Evolutionary conservation across 495 filamentous ascomycete genomes (phyloP), one percentile per base, ranked within the genome.

Genomic region (Tuber borchii): DNA sequence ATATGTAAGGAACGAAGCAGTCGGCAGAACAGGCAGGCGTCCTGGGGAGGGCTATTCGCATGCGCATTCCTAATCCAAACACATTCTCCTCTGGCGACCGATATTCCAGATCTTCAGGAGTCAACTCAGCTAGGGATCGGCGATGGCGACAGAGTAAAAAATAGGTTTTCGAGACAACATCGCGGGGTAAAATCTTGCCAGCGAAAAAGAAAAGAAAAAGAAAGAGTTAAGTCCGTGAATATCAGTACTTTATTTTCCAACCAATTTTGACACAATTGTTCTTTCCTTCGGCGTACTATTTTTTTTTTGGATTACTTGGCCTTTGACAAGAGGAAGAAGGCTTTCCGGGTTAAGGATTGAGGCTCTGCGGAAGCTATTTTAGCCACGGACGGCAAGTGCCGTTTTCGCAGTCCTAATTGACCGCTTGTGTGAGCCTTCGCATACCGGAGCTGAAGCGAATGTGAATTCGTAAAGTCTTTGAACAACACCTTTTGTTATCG

Each of bases 341-440:
- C n/a, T 56, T 51, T 51, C 48, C 51, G 9, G 51, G 51, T 61
- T 5, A n/a, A 61, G n/a, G 3, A n/a, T 31, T 61, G 51, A 61
- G 51, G 51, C 51, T 61, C 51, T 61, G 51, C 51, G 51, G 51
- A 61, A 31, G n/a, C 51, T 61, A 61, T 61, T 61, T 61, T 61
- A 61, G 51, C 10, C n/a, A 31, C 0, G 1, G 2, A 16, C 51
- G 51, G n/a, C 26, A 26, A 61, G 51, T 61, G 9, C 22, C 51
- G n/a, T 61, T 61, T 31, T 4, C 1, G n/a, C 12, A 14, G 14
- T 61, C 51, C n/a, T 26, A 61, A 16, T 31, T 22, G 48, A 56
- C 2, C 5, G 39, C 39, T 4, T 40, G 39, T 40, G 39, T 40
- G 39, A 40, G 5, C 39, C 39, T 4, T 40, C 39, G n/a, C 51